Base-by-base conservation (phyloP, 2,329 filamentous ascomycete species). In the Exophiala oligosperma region DNA sequence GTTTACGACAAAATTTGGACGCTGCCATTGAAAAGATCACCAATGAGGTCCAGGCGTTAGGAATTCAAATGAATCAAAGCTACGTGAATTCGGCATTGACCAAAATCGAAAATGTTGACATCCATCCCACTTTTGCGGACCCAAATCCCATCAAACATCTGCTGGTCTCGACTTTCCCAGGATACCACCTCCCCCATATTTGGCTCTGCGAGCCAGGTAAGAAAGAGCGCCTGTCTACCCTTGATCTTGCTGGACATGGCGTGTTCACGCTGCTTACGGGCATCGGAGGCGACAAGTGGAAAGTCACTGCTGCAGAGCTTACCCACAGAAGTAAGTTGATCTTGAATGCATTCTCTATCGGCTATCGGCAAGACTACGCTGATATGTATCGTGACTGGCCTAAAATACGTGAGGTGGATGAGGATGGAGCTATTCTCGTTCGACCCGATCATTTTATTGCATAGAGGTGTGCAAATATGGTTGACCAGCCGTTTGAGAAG, bases 301-400 rank as follows among this genome's bases (percentile, higher is more conserved):
- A 17, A 17, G 17, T 17, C 17, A 17, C 17, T 1, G 83, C 83
- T 1, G 82, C 79, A 0, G 55, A 54, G 0, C 68, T 73, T 5
- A 73, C 87, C 23, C 17, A 17, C 17, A 17, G 17, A 17, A 17
- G 17, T 17, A 17, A 17, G 17, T 17, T 17, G 17, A 17, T 17
- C 17, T 17, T 17, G 17, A 74, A 73, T 2, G 74, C 72, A 0
- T 78, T 81, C 59, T 76, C 74, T 2, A 81, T 87, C 60, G 84
- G 85, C 0, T 83, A 76, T 70, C 71, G 75, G 14, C 79, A 81
- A 59, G 83, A 87, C 56, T 87, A 77, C 59, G 79, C 85, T 66
- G 85, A 87, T 65, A 75, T 83, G 1, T 87, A 86, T 67, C 79
- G 78, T 60, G 82, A 85, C 52, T 88, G 84, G 84, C 76, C 73